A percentile compares a stretch with the other conserved stretches of the same genome.
phyloP scores from a whole-genome alignment of 2,329 filamentous ascomycete species.

The Plectosphaerella plurivora region DNA sequence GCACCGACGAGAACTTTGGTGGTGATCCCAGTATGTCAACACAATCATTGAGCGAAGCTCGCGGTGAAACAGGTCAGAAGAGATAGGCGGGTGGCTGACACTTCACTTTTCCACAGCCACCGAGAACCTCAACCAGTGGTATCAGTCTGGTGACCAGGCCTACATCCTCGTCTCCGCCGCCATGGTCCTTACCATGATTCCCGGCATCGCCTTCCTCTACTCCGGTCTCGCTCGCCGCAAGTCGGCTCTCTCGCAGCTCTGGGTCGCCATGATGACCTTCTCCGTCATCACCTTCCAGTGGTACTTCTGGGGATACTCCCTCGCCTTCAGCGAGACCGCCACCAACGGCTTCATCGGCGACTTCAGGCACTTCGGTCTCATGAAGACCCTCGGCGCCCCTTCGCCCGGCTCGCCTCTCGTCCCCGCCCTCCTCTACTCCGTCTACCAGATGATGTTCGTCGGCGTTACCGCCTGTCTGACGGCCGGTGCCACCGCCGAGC shows the following conservation, averaged over 20 bases:
- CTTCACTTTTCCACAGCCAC: conserved; percentile 45
- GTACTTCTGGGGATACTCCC: conserved; percentile 99
- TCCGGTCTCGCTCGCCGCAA: conserved; percentile 96
- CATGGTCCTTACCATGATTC: conserved; percentile 96
- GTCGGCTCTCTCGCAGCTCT: conserved; percentile 94
- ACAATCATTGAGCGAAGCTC: not conserved
- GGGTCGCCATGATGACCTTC: conserved; percentile 92
- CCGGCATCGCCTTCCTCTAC: conserved; percentile 95
- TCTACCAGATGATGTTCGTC: conserved; percentile 99
- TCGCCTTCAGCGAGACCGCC: conserved; percentile 79
- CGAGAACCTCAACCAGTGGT: conserved; percentile 96
- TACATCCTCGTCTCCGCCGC: conserved; percentile 87
- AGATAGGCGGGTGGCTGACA: not conserved
- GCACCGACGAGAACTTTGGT: conserved; percentile 59
- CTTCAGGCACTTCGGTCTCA: conserved; percentile 82
- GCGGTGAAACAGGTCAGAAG: not conserved
- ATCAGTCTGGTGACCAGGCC: conserved; percentile 82
- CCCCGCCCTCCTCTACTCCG: conserved; percentile 85
- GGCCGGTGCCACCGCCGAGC: conserved; percentile 88
- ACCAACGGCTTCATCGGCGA: conserved; percentile 91
- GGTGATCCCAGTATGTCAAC: conserved; percentile 70
- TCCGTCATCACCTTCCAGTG: conserved; percentile 94
- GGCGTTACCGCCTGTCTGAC: conserved; percentile 88
- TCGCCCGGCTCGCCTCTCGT: conserved; percentile 85
- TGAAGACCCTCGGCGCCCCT: conserved; percentile 76